phyloP scores from a whole-genome alignment of 331 rosid genomes.

The Cucumis variabilis region DNA sequence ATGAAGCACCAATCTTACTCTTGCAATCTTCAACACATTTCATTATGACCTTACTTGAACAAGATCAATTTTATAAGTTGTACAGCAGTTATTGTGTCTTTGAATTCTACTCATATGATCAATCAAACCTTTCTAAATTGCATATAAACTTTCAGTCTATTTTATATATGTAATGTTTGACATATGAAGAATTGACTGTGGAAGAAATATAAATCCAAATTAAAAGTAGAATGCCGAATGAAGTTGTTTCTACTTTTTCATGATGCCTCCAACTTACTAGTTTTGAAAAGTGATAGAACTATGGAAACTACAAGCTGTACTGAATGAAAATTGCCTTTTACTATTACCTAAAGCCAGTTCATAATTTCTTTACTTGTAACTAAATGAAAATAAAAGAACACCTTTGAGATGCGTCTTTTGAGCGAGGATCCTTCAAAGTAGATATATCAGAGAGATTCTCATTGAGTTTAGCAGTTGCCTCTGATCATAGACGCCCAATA shows the following conservation, averaged over 20 bases:
- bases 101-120: background rate
- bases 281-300: background rate
- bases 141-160: background rate
- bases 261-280: constrained; percentile 11
- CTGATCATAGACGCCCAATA: constrained; percentile 83
- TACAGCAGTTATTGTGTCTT: too few relatives aligned
- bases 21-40: background rate
- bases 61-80: too few relatives aligned
- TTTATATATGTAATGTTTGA: background rate
- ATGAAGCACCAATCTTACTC: background rate
- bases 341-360: background rate
- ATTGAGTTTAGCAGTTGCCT: constrained; percentile 80
- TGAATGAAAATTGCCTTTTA: background rate
- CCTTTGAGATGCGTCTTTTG: constrained; percentile 97
- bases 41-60: background rate
- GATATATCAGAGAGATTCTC: constrained; percentile 90
- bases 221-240: background rate
- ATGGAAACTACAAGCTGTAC: background rate
- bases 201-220: background rate
- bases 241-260: constrained; percentile 8
- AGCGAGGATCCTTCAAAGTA: constrained; percentile 87
- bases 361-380: constrained; percentile 21
- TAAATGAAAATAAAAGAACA: constrained; percentile 36
- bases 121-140: background rate
- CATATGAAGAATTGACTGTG: background rate